A percentile compares a stretch with the other conserved stretches of the same genome.
Evolutionary conservation across 1,284 basidiomycete genomes (phyloP).

Genomic region (Mrakiaceae sp.): DNA sequence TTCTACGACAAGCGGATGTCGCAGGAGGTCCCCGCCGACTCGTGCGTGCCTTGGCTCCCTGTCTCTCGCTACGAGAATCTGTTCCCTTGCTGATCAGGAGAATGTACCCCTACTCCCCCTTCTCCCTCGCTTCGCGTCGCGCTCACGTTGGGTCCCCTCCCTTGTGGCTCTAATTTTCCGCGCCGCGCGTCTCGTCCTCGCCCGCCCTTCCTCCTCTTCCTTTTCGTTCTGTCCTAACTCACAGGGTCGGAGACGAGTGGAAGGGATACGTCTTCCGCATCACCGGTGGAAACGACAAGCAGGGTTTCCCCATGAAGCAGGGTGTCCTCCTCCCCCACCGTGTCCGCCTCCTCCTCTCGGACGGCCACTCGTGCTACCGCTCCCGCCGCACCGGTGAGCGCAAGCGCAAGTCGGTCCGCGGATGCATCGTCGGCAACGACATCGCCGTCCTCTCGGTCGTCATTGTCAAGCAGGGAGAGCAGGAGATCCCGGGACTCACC

Average conservation of each 20-base stretch:
- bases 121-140: background rate
- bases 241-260: conserved; percentile 83
- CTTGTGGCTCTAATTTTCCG: background rate
- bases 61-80: background rate
- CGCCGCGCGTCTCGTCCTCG: background rate
- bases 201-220: background rate
- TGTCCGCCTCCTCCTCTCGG: conserved; percentile 84
- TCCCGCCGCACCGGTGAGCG: conserved; percentile 86
- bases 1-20: conserved; percentile 96
- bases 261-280: conserved; percentile 96
- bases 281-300: conserved; percentile 93
- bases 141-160: background rate
- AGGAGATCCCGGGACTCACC: conserved; percentile 84
- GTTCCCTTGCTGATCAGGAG: background rate
- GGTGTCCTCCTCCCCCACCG: conserved; percentile 92
- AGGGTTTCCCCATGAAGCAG: conserved; percentile 99
- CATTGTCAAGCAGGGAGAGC: conserved; percentile 94
- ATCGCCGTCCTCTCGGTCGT: conserved; percentile 90
- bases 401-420: conserved; percentile 96
- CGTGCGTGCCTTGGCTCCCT: conserved; percentile 5
- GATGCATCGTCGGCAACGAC: conserved; percentile 94
- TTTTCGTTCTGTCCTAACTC: background rate
- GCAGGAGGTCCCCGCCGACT: conserved; percentile 64
- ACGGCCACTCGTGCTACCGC: conserved; percentile 97
- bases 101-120: background rate